Base-by-base conservation (phyloP, 2,329 filamentous ascomycete species). In the Epichloe scottii region DNA sequence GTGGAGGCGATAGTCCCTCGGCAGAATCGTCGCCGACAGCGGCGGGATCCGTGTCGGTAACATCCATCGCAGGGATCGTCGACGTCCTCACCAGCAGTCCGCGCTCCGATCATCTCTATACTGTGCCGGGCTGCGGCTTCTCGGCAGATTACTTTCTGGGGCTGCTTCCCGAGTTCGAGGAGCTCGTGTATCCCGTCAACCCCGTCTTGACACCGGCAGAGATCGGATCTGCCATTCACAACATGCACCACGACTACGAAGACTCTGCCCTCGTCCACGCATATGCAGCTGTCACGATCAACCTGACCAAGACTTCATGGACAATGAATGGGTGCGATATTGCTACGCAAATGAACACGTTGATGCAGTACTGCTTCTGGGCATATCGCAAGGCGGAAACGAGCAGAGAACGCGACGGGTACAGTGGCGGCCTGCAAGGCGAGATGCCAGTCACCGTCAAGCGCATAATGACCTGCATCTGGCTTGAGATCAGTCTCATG, bases 401-500 rank as follows among this genome's bases (percentile, higher is more conserved):
- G 34, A 49, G 60, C 33, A 64, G 51, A 55, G 70, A 54, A 60
- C 37, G 51, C 14, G 69, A 59, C 55, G 65, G 51, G 21, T 50
- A 30, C 34, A 14, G 56, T 58, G 62, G 63, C 41, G 56, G 63
- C 12, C 64, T 68, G 26, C 63, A 64, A 6, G 65, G 66, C 21
- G 65, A 67, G 6, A 61, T 68, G 12, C 66, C 64, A 2, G 63
- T 69, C 4, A 70, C 68, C 0, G 65, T 74, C 23, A 67, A 70
- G 49, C 65, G 70, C 47, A 69, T 73, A 23, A 72, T 76, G 68
- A 72, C 71, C 26, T 71, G 68, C 26, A 62, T 77, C 46, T 77
- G 75, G 55, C 68, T 76, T 40, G 71, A 77, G 55, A 76, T 76
- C 51, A 72, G 68, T 58, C 64, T 74, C 48, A 72, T 76, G 67